Conservation (phyloP, 192 early-diverging fungal genomes). For the Coemansia sp. region DNA sequence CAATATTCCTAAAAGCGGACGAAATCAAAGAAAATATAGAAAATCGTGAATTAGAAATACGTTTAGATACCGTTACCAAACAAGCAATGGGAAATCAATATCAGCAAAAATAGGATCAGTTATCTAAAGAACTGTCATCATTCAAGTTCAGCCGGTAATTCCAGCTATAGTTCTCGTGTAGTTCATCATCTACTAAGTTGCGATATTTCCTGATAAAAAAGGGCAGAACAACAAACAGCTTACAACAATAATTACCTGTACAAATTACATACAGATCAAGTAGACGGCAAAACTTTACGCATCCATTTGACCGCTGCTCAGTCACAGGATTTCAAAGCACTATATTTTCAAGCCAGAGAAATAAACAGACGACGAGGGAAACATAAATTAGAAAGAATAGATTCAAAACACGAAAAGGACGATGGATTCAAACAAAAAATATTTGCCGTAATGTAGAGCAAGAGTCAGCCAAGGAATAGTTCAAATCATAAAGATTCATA, state of each 20-base stretch:
- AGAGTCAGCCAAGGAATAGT: conserved; percentile 6
- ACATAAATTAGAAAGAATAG: background rate
- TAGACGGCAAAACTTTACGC: background rate
- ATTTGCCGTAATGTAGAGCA: background rate
- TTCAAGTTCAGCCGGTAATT: conserved; percentile 72
- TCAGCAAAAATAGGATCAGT: conserved; percentile 38
- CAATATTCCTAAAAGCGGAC: conserved; percentile 4
- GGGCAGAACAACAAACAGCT: too few species aligned
- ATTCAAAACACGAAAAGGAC: background rate
- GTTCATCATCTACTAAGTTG: conserved; percentile 50
- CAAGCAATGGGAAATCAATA: conserved; percentile 1
- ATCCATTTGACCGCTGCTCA: background rate
- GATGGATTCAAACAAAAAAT: background rate
- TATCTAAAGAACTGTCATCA: conserved; percentile 63
- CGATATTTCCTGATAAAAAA: background rate
- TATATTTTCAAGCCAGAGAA: background rate
- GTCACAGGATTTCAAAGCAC: too few species aligned
- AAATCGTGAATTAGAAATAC: conserved; percentile 17
- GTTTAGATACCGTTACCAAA: background rate
- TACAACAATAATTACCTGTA: background rate
- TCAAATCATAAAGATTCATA: conserved; percentile 22
- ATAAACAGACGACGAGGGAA: background rate
- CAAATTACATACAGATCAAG: background rate
- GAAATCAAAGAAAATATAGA: conserved; percentile 2
- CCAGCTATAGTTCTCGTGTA: conserved; percentile 66